Conservation (phyloP, 169 alveolate species). For the Plasmodium malariae region DNA sequence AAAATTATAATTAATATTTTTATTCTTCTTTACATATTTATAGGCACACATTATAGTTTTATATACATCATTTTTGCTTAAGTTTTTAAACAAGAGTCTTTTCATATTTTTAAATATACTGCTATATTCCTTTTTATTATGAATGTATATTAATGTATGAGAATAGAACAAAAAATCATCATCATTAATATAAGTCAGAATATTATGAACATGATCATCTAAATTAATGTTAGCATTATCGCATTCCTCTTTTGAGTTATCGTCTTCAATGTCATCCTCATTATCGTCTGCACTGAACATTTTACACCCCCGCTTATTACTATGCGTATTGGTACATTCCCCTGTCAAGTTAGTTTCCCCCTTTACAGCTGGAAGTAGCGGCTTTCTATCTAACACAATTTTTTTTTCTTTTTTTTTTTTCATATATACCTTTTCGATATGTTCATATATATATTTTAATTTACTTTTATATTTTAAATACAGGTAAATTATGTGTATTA, state of each 20-base stretch:
- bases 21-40: constrained; percentile 9
- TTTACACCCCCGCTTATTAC: no score
- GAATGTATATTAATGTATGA: constrained; percentile 53
- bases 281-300: no score
- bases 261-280: neutral
- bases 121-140: constrained; percentile 37
- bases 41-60: constrained; percentile 48
- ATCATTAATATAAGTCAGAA: constrained; percentile 45
- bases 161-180: constrained; percentile 58
- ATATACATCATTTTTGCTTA: constrained; percentile 35
- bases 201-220: constrained; percentile 6
- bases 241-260: neutral
- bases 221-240: neutral
- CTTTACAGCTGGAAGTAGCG: no score
- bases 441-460: constrained; percentile 14
- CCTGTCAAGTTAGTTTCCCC: no score
- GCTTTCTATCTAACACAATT: neutral
- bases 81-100: constrained; percentile 20
- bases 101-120: constrained; percentile 48
- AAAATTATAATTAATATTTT: constrained; percentile 31
- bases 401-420: neutral
- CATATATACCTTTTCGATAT: neutral
- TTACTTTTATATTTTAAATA: constrained; percentile 35
- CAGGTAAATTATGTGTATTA: constrained; percentile 37
- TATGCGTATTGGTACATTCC: no score